Evolutionary conservation across 2,329 filamentous ascomycete genomes (phyloP), one percentile per base, ranked within the genome.

Genomic region (Beauveria scarabaeidicola): DNA sequence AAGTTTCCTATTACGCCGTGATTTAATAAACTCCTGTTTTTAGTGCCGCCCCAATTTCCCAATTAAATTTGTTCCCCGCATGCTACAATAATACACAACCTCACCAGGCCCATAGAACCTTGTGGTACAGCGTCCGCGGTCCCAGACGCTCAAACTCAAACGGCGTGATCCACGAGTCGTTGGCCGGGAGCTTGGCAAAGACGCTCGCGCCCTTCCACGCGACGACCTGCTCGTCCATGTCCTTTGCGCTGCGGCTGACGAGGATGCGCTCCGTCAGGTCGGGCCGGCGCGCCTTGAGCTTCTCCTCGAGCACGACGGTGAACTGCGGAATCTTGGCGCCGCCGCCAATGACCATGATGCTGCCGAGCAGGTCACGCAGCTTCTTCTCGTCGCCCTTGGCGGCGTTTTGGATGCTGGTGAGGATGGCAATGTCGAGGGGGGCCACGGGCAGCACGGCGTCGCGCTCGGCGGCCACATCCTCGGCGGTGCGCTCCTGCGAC

Each of bases 161-260:
- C 51, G 85, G 83, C 15, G 87, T 88, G 69, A 97, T 90, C 94
- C 94, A 99, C 68, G 89, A 94, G 72, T 99, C 94, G 74, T 97
- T 97, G 17, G 91, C 92, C 50, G 86, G 83, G 66, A 97, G 77
- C 75, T 96, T 91, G 3, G 91, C 92, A 78, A 97, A 99, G 17
- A 99, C 92, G 70, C 91, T 96, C 0, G 90, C 94, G 4, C 94
- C 94, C 80, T 99, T 99, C 94, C 94, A 99, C 9, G 88, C 87
- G 57, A 97, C 89, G n/a, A 97, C 92, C 74, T 97, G 91, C 62
- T 94, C 91, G 74, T 99, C 94, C 77, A 99, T 88, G 67, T 99
- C 94, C 67, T 93, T 81, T 0, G 94, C 94, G 80, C 80, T 94
- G 62, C 81, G 78, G 62, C 83, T 85, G 56, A 87, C 84, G 25